Conservation (phyloP, 345 rosid genomes). For the Conringia planisiliqua region DNA sequence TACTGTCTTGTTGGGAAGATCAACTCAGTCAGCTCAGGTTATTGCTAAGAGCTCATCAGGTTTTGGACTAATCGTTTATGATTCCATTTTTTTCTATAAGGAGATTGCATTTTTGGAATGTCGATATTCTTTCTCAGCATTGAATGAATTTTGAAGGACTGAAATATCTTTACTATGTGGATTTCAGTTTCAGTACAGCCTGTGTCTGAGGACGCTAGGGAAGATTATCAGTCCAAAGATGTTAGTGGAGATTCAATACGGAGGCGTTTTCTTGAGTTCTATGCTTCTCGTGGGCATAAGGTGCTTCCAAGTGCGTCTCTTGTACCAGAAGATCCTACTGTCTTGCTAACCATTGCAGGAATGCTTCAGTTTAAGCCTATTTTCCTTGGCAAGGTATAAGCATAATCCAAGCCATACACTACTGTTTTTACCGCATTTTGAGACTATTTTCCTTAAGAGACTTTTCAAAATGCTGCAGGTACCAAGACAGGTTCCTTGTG, state of each 20-base stretch:
- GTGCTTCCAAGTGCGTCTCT: conserved; percentile 89
- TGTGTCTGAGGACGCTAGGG: conserved; percentile 49
- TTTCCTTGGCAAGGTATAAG: conserved; percentile 75
- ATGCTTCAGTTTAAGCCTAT: conserved; percentile 98
- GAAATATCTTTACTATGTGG: conserved; percentile 27
- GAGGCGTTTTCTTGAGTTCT: conserved; percentile 72
- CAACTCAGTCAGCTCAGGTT: conserved; percentile 24
- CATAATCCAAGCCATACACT: not conserved
- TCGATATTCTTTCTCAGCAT: conserved; percentile 12
- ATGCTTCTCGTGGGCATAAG: conserved; percentile 86
- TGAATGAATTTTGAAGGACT: not conserved
- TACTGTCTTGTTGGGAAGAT: conserved; percentile 30
- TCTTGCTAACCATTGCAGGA: conserved; percentile 90
- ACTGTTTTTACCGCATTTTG: not conserved
- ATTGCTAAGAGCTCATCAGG: conserved; percentile 53
- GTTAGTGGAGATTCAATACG: conserved; percentile 85
- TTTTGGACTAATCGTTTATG: not conserved
- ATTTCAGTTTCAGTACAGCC: conserved; percentile 71
- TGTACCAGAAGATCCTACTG: conserved; percentile 95
- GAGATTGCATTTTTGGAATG: not conserved
- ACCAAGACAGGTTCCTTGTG: conserved; percentile 81
- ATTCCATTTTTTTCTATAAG: not conserved
- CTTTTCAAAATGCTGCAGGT: conserved; percentile 37
- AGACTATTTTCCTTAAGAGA: not conserved
- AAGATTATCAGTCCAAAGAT: conserved; percentile 39